Base-by-base conservation (phyloP, 2,329 filamentous ascomycete species). In the Botrytis deweyae region DNA sequence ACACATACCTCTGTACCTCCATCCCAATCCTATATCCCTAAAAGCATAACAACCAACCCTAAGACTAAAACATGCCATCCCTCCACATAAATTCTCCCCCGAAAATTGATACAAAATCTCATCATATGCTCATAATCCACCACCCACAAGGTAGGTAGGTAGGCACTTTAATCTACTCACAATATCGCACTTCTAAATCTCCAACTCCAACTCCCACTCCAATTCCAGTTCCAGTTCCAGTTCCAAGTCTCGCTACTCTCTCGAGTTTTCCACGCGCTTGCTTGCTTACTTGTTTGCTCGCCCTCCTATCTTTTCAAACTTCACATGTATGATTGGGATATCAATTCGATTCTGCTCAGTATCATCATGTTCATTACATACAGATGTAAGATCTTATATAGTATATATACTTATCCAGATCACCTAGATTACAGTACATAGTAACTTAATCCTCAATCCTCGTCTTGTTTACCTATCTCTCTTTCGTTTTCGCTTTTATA, bases 21-120 rank as follows among this genome's bases (percentile, higher is more conserved):
- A 52, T 55, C 25, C 25, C 25, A 55, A n/a, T 14, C 10, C 9
- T 10, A 52, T 5, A n/a, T n/a, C 12, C 49, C 12, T 16, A n/a
- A n/a, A n/a, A n/a, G 4, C 49, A 52, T 12, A 55, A 3, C 0
- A n/a, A 14, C 22, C 5, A 52, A 25, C 10, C 25, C 5, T 5
- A 52, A 55, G 10, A n/a, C 25, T 7, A 0, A n/a, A n/a, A 55
- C 4, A 55, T 55, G 1, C 12, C 12, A n/a, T 16, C 4, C 1
- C 25, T n/a, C 49, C 8, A 14, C 12, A n/a, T 3, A n/a, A 12
- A 5, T 16, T 55, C 25, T n/a, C 12, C 49, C 12, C 25, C 12
- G 5, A n/a, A 25, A 55, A 55, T n/a, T 6, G 1, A n/a, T 6
- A 7, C 4, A 14, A 16, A n/a, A 55, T 16, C 12, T 5, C 49